Base-by-base conservation (phyloP, 2,329 filamentous ascomycete genomes). In the Proliferodiscus dingleyae region DNA sequence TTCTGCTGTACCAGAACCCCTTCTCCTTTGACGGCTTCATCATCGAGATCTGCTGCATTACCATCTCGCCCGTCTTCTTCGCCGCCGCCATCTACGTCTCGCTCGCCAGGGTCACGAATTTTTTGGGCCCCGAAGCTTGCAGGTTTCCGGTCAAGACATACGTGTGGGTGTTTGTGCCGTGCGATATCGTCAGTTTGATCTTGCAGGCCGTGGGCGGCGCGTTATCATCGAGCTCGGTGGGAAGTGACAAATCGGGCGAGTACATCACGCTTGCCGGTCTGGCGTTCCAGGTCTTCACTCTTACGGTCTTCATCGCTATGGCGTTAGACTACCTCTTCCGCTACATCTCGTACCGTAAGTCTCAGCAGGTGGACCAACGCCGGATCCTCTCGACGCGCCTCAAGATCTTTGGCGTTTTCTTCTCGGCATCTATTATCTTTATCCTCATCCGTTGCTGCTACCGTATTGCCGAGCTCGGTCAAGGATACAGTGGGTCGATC, bases 81-180 rank as follows among this genome's bases (percentile, higher is more conserved):
- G 80, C 78, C 64, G 76, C 78, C 48, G 73, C 43, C 58, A 73
- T 83, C 61, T 83, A 83, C 67, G 70, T 83, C 19, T 81, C 76
- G 3, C 73, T 83, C 48, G 50, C 52, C 28, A 47, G 53, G 29
- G 29, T 59, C 21, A 45, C 55, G 16, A 41, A 48, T 8, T 43
- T 46, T 7, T 58, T 58, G 19, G 53, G 53, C 8, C 23, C 23
- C 13, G 50, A 46, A 22, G 47, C 39, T n/a, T 45, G 43, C 15
- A 43, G 38, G 11, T 26, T 76, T 33, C 59, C 60, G 11, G 69
- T 71, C 0, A 60, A 63, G 38, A 68, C 60, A 42, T 76, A 75
- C 48, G 73, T 72, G 7, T 63, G 69, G 32, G 68, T 75, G 64
- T 84, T 85, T 64, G 75, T 85, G 53, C 68, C 74, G 39, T 73